Evolutionary conservation across 352 stramenopile genomes (phyloP).

Genomic region (Phytophthora capsici): DNA sequence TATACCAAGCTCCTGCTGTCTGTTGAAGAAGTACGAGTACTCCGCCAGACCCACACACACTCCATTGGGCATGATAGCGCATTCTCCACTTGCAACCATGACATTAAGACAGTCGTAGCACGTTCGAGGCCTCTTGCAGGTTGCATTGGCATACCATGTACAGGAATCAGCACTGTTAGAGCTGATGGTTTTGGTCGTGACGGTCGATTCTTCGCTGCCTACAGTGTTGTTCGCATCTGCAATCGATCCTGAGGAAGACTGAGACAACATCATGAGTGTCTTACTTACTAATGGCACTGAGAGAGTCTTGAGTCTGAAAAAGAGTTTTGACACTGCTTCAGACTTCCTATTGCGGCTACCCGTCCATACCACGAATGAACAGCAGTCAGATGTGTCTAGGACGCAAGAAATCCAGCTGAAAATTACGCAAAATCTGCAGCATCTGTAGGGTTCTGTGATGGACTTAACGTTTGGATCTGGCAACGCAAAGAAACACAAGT

Average conservation of each 20-base stretch:
- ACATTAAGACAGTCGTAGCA: slow-evolving; percentile 72
- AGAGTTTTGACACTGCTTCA: background rate
- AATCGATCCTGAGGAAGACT: slow-evolving; percentile 24
- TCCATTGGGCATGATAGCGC: slow-evolving; percentile 32
- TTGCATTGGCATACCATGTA: slow-evolving; percentile 38
- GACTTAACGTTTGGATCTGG: background rate
- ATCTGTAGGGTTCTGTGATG: slow-evolving; percentile 27
- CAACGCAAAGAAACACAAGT: too few species aligned
- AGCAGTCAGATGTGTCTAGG: slow-evolving; percentile 21
- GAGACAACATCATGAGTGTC: slow-evolving; percentile 23
- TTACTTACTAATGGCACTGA: too few species aligned
- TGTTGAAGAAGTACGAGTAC: slow-evolving; percentile 23
- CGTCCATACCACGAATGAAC: slow-evolving; percentile 22
- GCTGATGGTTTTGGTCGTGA: slow-evolving; percentile 32
- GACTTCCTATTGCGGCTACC: background rate
- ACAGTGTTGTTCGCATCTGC: slow-evolving; percentile 2
- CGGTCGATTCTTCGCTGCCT: slow-evolving; percentile 3
- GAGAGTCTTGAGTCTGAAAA: background rate
- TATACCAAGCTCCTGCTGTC: slow-evolving; percentile 24
- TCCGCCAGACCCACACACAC: slow-evolving; percentile 33
- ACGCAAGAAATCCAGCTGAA: slow-evolving; percentile 17
- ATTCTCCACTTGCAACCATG: slow-evolving; percentile 21
- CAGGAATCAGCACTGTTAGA: slow-evolving; percentile 36
- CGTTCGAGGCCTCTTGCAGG: slow-evolving; percentile 46
- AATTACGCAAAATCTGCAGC: slow-evolving; percentile 16